A percentile compares a stretch with the other conserved stretches of the same genome.
These are phyloP conservation scores for Calocybe cyanea DNA, from an alignment of 768 basidiomycete genomes.

Conservation along the genomic window DNA sequence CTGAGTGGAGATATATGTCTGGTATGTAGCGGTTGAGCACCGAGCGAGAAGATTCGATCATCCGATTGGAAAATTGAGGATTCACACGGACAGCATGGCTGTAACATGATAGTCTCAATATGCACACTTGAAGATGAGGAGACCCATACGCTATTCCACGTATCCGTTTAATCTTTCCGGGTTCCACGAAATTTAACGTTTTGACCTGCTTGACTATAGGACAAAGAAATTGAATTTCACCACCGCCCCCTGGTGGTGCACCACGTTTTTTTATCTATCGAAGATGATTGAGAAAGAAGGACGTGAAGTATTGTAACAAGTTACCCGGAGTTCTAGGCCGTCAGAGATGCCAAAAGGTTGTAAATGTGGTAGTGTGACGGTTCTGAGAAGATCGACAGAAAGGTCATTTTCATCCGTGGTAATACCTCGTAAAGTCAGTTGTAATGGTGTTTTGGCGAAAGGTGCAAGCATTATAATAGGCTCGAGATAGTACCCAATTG, in stretches of 20 bases:
- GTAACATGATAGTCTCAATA: neutral
- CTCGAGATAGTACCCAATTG: conserved; percentile 93
- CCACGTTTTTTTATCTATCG: conserved; percentile 91
- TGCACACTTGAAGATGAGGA: neutral
- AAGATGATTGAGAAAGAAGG: conserved; percentile 4
- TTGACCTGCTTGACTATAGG: conserved; percentile 89
- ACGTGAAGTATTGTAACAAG: conserved; percentile 14
- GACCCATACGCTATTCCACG: conserved; percentile 86
- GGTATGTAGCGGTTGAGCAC: conserved; percentile 95
- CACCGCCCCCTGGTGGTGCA: conserved; percentile 85
- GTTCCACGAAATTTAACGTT: conserved; percentile 87
- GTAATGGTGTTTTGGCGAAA: conserved; percentile 84
- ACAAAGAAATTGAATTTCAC: conserved; percentile 91
- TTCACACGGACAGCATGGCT: conserved; percentile 96
- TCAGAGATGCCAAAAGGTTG: conserved; percentile 89
- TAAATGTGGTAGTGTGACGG: conserved; percentile 86
- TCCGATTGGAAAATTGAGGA: conserved; percentile 95
- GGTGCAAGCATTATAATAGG: conserved; percentile 87
- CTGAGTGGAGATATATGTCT: conserved; percentile 97
- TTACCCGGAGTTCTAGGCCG: conserved; percentile 82
- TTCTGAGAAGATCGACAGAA: conserved; percentile 85
- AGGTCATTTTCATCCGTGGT: conserved; percentile 93
- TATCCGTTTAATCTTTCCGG: conserved; percentile 91
- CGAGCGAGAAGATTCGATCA: conserved; percentile 93
- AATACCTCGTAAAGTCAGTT: conserved; percentile 80